These are phyloP conservation scores for Aspergillus ochraceus DNA, from an alignment of 2,329 filamentous ascomycete species.

Conservation along the genomic window DNA sequence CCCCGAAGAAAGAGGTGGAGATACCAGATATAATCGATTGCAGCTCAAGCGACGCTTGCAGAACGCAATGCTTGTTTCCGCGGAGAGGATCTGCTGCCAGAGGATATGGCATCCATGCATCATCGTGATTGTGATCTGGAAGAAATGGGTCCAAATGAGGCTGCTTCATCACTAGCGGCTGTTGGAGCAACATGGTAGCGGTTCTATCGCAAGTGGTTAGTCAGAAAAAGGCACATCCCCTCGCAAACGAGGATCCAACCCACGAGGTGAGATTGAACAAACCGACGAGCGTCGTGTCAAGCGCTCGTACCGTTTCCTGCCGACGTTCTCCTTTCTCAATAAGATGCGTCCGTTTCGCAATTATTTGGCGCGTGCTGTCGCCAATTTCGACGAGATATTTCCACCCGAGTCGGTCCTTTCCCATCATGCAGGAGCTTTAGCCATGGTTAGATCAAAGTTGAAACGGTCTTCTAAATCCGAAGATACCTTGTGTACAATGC, in stretches of 20 bases:
- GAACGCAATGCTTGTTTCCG: constrained; percentile 10
- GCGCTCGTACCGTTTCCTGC: constrained; percentile 5
- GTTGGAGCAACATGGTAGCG: constrained; percentile 8
- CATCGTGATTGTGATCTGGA: background rate
- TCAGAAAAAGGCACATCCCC: background rate
- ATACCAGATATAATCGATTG: constrained; percentile 3
- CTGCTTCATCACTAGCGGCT: constrained; percentile 6
- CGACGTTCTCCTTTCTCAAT: constrained; percentile 4
- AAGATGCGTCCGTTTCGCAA: background rate
- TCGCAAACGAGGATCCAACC: background rate
- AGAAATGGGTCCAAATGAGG: constrained; percentile 2
- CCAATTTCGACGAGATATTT: constrained; percentile 31
- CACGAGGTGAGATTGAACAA: constrained; percentile 14
- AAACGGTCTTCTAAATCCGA: constrained; percentile 17
- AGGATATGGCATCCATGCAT: constrained; percentile 15
- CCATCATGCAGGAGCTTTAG: constrained; percentile 20
- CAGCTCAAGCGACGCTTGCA: constrained; percentile 3
- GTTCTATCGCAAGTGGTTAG: background rate
- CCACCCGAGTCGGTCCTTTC: constrained; percentile 25
- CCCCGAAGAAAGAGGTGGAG: constrained; percentile 8
- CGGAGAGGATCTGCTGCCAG: background rate
- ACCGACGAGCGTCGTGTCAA: constrained; percentile 9
- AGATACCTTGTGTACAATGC: constrained; percentile 12
- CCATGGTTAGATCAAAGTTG: background rate
- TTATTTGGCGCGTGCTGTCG: background rate